Evolutionary conservation across 1,139 yeast species (phyloP), one percentile per base, ranked within the genome.

Genomic region (Entelexis paramagnoliae): DNA sequence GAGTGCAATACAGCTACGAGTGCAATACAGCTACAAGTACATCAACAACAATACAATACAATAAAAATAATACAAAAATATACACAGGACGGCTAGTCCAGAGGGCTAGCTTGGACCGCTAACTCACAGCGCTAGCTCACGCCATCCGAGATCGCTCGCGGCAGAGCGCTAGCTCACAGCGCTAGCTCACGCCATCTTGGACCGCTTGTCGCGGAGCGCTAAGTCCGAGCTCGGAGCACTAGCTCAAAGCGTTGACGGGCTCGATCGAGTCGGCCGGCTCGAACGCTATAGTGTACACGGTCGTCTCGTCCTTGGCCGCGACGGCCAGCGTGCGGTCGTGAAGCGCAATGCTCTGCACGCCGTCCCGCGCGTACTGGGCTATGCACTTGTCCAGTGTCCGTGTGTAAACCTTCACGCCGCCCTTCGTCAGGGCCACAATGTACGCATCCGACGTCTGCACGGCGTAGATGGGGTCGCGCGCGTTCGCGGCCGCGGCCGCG

Each of bases 401-500:
- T 10, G 29, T 32, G 30, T 35, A 32, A 16, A 51, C 36, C 22
- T 41, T 35, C 20, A 35, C 43, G 24, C 50, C 51, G 16, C n/a
- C 16, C 29, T 47, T 42, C 24, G 45, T 45, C 22, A 45, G 8
- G 13, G 26, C 49, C 14, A 82, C 88, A 36, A 81, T 63, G 61
- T 66, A 72, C 30, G 66, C 64, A 34, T 68, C 66, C 59, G 78
- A 70, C 0, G 79, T 36, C 68, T 66, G 59, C 76, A 70, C 1
- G 79, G 77, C 0, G 84, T 77, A 14, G 81, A 57, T 1, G 11
- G 49, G 46, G 30, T 45, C 49, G 30, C 46, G 46, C n/a, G 34
- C 45, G n/a, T 72, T 68, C 2, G 80, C 79, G 19, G 72, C 69
- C 52, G 81, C 72, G 0, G 83, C 72, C 1, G 85, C 77, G 7